Evolutionary conservation across 208 protist species (phyloP).

Genomic region (Leishmania lainsoni): DNA sequence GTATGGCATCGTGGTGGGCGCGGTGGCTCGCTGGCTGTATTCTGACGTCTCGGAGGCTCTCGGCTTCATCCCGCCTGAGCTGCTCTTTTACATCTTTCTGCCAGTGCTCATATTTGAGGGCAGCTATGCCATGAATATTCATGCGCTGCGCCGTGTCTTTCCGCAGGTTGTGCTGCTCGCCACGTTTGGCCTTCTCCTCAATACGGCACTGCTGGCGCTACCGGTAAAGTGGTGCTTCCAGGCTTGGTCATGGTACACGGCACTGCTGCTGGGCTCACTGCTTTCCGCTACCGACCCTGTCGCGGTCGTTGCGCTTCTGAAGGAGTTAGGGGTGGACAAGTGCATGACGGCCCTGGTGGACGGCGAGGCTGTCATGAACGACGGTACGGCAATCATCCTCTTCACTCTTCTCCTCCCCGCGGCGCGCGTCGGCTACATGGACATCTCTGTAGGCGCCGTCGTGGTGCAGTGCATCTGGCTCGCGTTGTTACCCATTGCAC

Average conservation of each 20-base stretch:
- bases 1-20: slow-evolving; percentile 78
- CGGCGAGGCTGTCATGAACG: slow-evolving; percentile 90
- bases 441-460: slow-evolving; percentile 36
- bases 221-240: slow-evolving; percentile 53
- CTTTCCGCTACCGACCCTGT: slow-evolving; percentile 92
- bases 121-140: slow-evolving; percentile 82
- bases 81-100: slow-evolving; percentile 90
- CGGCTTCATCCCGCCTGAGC: slow-evolving; percentile 70
- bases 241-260: slow-evolving; percentile 70
- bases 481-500: slow-evolving; percentile 55
- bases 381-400: slow-evolving; percentile 90
- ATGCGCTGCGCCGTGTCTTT: slow-evolving; percentile 69
- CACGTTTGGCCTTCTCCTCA: slow-evolving; percentile 77
- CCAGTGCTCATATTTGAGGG: slow-evolving; percentile 91
- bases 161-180: slow-evolving; percentile 73
- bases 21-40: slow-evolving; percentile 46
- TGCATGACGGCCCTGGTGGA: slow-evolving; percentile 84
- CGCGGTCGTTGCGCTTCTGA: slow-evolving; percentile 85
- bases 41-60: slow-evolving; percentile 57
- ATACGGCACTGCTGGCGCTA: slow-evolving; percentile 62
- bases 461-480: slow-evolving; percentile 50
- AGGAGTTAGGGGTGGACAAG: slow-evolving; percentile 79
- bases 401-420: slow-evolving; percentile 80
- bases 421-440: slow-evolving; percentile 40
- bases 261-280: slow-evolving; percentile 76